These are phyloP conservation scores for Euptelea pleiosperma DNA, from an alignment of 164 flowering plant species.

Conservation along the genomic window DNA sequence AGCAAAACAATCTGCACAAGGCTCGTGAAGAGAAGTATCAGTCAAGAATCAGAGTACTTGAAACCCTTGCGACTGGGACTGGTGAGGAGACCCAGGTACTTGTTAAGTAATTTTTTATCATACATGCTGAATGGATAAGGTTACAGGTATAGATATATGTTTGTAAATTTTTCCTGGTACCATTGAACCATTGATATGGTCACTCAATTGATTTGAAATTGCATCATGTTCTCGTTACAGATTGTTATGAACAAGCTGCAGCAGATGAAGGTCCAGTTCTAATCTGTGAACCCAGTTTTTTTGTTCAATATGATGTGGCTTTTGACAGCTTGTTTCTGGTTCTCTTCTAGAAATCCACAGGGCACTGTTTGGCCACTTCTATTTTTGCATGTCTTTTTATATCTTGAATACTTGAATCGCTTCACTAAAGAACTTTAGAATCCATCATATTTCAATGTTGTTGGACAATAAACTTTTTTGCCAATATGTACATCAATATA, in stretches of 20 bases:
- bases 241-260: conserved; percentile 60
- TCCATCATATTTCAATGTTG: too few species aligned
- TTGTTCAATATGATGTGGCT: too few species aligned
- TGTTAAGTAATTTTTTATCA: not conserved
- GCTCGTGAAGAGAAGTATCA: conserved; percentile 75
- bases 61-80: conserved; percentile 77
- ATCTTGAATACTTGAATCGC: too few species aligned
- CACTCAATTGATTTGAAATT: conserved; percentile 6
- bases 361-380: too few species aligned
- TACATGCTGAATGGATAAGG: not conserved
- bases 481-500: too few species aligned
- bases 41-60: conserved; percentile 63
- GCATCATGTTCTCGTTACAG: conserved; percentile 33
- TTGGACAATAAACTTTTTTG: too few species aligned
- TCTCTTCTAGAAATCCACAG: too few species aligned
- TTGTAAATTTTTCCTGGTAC: not conserved
- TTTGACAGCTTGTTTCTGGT: too few species aligned
- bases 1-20: conserved; percentile 76
- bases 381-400: too few species aligned
- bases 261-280: conserved; percentile 57
- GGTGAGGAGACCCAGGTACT: conserved; percentile 80
- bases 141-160: not conserved
- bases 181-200: not conserved
- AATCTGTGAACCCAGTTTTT: conserved; percentile 4
- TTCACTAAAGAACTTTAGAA: too few species aligned